A percentile compares a stretch with the other conserved stretches of the same genome.
Evolutionary conservation across 495 filamentous ascomycete species (phyloP).

Genomic region (Tuber calosporum): DNA sequence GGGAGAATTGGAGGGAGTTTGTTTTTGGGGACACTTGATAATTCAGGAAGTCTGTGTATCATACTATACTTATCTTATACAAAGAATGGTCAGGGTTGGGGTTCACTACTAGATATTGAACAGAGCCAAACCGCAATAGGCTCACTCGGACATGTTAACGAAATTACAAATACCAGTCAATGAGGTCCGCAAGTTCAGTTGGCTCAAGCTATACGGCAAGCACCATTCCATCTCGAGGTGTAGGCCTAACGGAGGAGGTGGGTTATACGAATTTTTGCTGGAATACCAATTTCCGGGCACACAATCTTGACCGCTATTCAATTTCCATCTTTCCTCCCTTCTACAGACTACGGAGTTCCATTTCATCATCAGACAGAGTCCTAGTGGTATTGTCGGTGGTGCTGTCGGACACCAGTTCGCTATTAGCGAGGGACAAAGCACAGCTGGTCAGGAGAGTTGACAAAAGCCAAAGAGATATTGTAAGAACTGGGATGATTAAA

Average conservation of each 20-base stretch:
- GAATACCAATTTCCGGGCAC: no score
- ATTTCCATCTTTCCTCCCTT: background rate
- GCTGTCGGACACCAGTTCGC: background rate
- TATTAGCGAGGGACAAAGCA: background rate
- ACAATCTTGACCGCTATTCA: background rate
- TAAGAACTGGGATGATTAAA: no score
- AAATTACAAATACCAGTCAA: background rate
- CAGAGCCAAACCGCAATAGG: background rate
- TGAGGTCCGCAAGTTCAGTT: no score
- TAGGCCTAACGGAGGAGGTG: no score
- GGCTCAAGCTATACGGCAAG: no score
- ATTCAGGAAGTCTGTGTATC: background rate
- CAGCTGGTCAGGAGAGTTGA: no score
- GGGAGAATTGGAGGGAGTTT: slow-evolving; percentile 73
- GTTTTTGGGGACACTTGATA: slow-evolving; percentile 52
- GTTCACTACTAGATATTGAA: background rate
- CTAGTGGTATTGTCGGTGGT: background rate
- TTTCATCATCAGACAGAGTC: background rate
- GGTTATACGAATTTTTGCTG: no score
- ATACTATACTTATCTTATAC: background rate
- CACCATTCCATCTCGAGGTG: no score
- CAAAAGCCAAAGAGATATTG: no score
- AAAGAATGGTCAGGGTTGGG: background rate
- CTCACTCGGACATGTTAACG: background rate
- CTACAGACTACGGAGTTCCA: background rate